These are phyloP conservation scores for Wickerhamiella allomyrinae DNA, from an alignment of 805 yeast genomes.

Conservation along the genomic window DNA sequence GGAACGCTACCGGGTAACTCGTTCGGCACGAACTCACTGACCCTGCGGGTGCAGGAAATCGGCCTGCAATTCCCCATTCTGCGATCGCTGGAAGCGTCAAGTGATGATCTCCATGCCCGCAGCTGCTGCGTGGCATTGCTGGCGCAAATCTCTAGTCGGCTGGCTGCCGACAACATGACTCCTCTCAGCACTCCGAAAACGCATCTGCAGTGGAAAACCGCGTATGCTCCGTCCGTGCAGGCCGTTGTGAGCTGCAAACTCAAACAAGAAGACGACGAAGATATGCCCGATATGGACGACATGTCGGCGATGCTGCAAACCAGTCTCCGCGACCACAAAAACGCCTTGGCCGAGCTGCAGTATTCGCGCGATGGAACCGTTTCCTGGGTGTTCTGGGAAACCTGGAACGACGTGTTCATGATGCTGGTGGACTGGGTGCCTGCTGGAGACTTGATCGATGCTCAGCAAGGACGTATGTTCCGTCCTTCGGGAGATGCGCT, in stretches of 20 bases:
- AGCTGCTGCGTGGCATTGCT: not conserved
- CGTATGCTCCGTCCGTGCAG: too few species aligned
- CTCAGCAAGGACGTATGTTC: constrained; percentile 22
- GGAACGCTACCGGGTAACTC: too few species aligned
- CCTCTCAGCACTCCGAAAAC: too few species aligned
- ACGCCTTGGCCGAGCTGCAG: not conserved
- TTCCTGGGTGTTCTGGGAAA: constrained; percentile 24
- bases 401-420: constrained; percentile 23
- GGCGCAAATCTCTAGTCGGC: too few species aligned
- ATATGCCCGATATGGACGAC: not conserved
- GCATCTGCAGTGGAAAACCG: too few species aligned
- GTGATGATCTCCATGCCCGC: not conserved
- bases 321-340: not conserved
- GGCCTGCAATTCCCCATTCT: not conserved
- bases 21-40: not conserved
- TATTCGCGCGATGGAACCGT: constrained; percentile 16
- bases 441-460: constrained; percentile 14
- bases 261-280: too few species aligned
- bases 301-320: not conserved
- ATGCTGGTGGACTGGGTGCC: constrained; percentile 21
- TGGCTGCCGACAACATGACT: too few species aligned
- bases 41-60: not conserved
- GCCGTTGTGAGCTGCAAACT: not conserved
- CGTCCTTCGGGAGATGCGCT: constrained; percentile 24
- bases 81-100: not conserved